Evolutionary conservation across 345 rosid species (phyloP), one percentile per base, ranked within the genome.

Genomic region (Eucalyptus cloeziana): DNA sequence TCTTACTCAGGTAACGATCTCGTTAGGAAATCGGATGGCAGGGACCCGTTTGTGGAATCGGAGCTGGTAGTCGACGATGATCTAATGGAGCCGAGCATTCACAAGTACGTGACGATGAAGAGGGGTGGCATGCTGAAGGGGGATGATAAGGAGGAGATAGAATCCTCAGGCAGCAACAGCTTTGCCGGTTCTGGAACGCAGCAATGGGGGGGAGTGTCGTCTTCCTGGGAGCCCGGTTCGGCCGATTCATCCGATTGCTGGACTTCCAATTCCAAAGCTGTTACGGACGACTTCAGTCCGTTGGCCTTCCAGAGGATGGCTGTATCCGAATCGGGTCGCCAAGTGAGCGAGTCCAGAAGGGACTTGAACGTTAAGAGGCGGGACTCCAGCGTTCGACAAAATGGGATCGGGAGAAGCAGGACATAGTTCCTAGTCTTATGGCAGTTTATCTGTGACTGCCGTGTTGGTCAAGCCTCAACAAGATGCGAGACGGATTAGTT

Each of bases 91-190:
- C 99, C 99, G 25, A 97, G 98, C 86, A 93, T 96, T 81, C 97
- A 96, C 91, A 96, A 94, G 90, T 97, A 97, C 87, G 98, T 97
- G 85, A 97, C 98, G 6, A 92, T 95, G 87, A 94, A 93, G 91
- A 93, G 98, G 87, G 99, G 96, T 3, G 94, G 94, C 85, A 83
- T 90, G 49, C 69, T 90, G 11, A 87, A 80, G 44, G 91, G 90
- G 43, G 94, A 90, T 51, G 99, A 97, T 27, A 92, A 91, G 94
- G 99, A 95, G 86, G 97, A 92, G 60, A 95, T 95, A 88, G 99
- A 96, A 90, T 96, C 99, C 58, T 95, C 99, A 15, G 99, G 99
- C 31, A 97, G 99, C 92, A 97, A 98, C 89, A 97, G 97, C 93
- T 76, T 93, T 86, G 94, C 91, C 7, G 94, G 96, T 64, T 90